A percentile compares a stretch with the other conserved stretches of the same genome.
Evolutionary conservation across 192 early-diverging fungal species (phyloP).

Genomic region (Coemansia sp.): DNA sequence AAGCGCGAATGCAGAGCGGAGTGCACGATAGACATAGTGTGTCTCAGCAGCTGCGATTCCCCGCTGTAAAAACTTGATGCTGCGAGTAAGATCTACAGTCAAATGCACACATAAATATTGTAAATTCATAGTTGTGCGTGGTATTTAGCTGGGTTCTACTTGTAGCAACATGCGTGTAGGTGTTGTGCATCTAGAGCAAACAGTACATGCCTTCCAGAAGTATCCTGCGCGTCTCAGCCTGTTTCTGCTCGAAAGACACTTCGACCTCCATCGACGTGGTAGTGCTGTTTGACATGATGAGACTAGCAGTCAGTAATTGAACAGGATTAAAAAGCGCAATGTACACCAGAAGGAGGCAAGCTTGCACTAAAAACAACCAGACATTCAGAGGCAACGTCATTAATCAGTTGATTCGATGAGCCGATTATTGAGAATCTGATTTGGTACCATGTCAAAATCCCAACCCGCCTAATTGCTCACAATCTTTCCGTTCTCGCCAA

Average conservation of each 20-base stretch:
- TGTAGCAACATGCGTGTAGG: not conserved
- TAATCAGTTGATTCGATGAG: conserved; percentile 21
- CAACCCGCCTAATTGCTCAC: not conserved
- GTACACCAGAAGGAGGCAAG: not conserved
- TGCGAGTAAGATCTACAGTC: conserved; percentile 80
- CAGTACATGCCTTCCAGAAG: conserved; percentile 43
- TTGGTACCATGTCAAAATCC: conserved; percentile 19
- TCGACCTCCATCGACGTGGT: conserved; percentile 45
- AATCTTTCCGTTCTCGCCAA: not conserved
- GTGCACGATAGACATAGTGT: conserved; percentile 83
- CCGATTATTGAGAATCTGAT: conserved; percentile 10
- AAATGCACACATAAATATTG: not conserved
- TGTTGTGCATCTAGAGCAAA: not conserved
- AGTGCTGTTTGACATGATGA: conserved; percentile 33
- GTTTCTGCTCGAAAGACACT: conserved; percentile 39
- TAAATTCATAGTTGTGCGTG: not conserved
- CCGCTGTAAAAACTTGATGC: conserved; percentile 77
- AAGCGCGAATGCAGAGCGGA: conserved; percentile 76
- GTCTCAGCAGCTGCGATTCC: conserved; percentile 81
- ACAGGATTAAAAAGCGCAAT: not conserved
- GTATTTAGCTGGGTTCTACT: not conserved
- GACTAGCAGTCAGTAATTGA: not conserved
- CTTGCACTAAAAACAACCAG: not conserved
- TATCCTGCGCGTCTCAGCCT: conserved; percentile 43
- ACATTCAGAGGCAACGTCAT: conserved; percentile 23